These are phyloP conservation scores for Pyrus betulifolia DNA, from an alignment of 306 rosid genomes.

Conservation along the genomic window DNA sequence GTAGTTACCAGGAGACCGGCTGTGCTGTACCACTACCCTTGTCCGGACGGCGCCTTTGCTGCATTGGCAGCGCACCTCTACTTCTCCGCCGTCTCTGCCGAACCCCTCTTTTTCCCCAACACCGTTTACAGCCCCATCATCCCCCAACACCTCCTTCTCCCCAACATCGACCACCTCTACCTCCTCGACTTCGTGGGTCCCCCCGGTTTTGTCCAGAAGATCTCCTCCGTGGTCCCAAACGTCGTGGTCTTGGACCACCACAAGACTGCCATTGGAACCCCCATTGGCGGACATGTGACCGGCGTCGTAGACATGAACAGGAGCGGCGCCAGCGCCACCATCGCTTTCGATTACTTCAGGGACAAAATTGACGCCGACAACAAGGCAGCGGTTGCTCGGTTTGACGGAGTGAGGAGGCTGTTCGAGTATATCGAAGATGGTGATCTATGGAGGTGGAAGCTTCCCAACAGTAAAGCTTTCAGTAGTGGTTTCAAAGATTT, in stretches of 20 bases:
- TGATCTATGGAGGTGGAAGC: constrained; percentile 90
- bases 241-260: constrained; percentile 86
- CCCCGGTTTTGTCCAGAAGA: constrained; percentile 52
- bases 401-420: constrained; percentile 40
- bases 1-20: constrained; percentile 26
- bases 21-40: constrained; percentile 75
- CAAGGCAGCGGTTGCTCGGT: constrained; percentile 29
- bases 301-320: constrained; percentile 59
- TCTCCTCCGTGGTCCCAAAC: constrained; percentile 49
- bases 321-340: constrained; percentile 91
- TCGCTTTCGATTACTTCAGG: constrained; percentile 85
- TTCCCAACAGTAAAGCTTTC: constrained; percentile 73
- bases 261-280: constrained; percentile 60
- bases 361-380: constrained; percentile 14
- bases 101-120: constrained; percentile 66
- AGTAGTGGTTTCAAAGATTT: constrained; percentile 65
- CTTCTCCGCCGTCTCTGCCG: constrained; percentile 50
- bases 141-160: constrained; percentile 50
- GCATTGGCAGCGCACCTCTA: constrained; percentile 87
- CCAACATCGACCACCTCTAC: constrained; percentile 49
- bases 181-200: constrained; percentile 82
- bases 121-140: constrained; percentile 63
- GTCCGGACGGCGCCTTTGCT: constrained; percentile 87
- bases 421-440: constrained; percentile 78
- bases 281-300: constrained; percentile 36